A percentile compares a stretch with the other conserved stretches of the same genome.
Conservation (phyloP, 768 basidiomycete species). For the Leccinum variicolor region DNA sequence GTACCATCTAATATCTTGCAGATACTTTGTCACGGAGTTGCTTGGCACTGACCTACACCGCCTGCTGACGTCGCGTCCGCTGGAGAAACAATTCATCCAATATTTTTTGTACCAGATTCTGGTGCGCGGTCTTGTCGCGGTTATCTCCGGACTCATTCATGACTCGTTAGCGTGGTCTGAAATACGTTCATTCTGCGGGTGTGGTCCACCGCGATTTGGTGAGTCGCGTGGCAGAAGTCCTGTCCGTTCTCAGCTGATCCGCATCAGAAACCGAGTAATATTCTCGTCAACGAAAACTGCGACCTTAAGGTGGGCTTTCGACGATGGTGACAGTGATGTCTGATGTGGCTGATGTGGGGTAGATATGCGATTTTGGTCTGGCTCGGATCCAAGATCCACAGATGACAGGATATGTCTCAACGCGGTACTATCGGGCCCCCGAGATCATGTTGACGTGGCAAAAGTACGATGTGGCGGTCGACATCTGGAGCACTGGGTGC, state of each 20-base stretch:
- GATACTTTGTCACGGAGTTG: constrained; percentile 98
- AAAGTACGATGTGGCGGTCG: constrained; percentile 99
- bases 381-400: constrained; percentile 99
- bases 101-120: constrained; percentile 99
- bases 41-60: constrained; percentile 98
- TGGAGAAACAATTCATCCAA: constrained; percentile 99
- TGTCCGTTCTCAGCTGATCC: background rate
- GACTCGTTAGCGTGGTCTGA: constrained; percentile 76
- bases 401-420: constrained; percentile 99
- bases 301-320: constrained; percentile 76
- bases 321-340: background rate
- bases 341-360: constrained; percentile 3
- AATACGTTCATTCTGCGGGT: constrained; percentile 99
- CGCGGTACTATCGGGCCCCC: constrained; percentile 96
- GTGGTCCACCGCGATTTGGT: constrained; percentile 97
- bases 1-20: constrained; percentile 30
- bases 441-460: constrained; percentile 99
- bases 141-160: constrained; percentile 6
- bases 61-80: constrained; percentile 89
- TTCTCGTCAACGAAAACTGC: constrained; percentile 99
- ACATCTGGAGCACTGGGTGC: constrained; percentile 99
- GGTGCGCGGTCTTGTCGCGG: constrained; percentile 42
- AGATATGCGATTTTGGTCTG: constrained; percentile 99
- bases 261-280: constrained; percentile 93
- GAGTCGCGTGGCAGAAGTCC: constrained; percentile 23